Percentiles rank a stretch among this genome's conserved stretches.
phyloP scores from a whole-genome alignment of 345 rosid genomes.

The Brassica juncea region DNA sequence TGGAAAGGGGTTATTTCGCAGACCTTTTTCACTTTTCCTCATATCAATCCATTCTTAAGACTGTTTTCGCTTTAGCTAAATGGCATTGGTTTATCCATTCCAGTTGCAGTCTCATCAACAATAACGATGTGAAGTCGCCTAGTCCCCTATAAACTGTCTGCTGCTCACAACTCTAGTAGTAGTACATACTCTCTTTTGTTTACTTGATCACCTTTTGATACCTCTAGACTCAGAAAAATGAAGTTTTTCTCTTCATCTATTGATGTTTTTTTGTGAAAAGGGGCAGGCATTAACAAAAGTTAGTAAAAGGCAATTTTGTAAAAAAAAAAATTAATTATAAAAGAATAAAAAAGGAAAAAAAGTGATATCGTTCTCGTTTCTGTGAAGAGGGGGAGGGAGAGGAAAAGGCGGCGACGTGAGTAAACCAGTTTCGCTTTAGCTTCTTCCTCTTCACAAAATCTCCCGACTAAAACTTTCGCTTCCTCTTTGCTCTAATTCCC shows the following conservation, averaged over 20 bases:
- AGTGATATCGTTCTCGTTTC: not conserved
- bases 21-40: not conserved
- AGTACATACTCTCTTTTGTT: no score
- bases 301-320: not conserved
- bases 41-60: not conserved
- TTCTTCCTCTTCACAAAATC: not conserved
- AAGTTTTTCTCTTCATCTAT: not conserved
- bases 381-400: not conserved
- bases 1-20: slow-evolving; percentile 5
- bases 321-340: not conserved
- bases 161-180: no score
- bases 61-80: not conserved
- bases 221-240: no score
- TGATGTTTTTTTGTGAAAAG: not conserved
- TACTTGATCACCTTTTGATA: no score
- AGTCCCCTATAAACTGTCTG: no score
- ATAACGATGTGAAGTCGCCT: no score
- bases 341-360: not conserved
- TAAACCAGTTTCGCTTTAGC: slow-evolving; percentile 16
- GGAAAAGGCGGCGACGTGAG: slow-evolving; percentile 31
- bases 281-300: not conserved
- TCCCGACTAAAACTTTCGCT: not conserved
- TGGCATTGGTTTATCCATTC: not conserved
- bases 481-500: not conserved
- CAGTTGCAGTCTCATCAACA: not conserved